These are phyloP conservation scores for Lachancea quebecensis DNA, from an alignment of 805 yeast species.

Conservation along the genomic window DNA sequence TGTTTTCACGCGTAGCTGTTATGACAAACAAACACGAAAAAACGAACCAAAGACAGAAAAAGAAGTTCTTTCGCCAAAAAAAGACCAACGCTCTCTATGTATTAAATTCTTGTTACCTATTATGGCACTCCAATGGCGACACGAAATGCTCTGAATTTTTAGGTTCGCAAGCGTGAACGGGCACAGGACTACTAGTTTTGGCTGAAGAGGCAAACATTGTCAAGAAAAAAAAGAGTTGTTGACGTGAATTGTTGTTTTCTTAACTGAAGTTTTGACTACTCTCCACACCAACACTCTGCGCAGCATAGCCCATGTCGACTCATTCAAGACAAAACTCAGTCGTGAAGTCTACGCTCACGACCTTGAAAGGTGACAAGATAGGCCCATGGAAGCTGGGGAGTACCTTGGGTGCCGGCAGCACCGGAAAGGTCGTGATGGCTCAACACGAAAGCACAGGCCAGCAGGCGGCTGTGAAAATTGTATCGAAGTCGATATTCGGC, in stretches of 20 bases:
- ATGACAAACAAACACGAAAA: not conserved
- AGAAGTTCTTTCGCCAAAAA: not conserved
- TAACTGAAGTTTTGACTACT: not conserved
- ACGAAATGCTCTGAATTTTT: not conserved
- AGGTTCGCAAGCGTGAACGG: not conserved
- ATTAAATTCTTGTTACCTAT: constrained; percentile 1
- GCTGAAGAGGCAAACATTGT: not conserved
- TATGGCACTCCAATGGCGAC: constrained; percentile 1
- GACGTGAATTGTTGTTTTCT: not conserved
- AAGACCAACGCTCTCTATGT: not conserved
- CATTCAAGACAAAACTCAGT: constrained; percentile 9
- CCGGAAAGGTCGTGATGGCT: constrained; percentile 91
- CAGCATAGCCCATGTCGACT: constrained; percentile 3
- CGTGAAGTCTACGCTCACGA: constrained; percentile 10
- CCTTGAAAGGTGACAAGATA: constrained; percentile 39
- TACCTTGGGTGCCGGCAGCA: constrained; percentile 93
- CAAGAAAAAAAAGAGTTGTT: not conserved
- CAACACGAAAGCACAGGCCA: constrained; percentile 78
- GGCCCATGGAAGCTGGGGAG: constrained; percentile 98
- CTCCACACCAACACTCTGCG: not conserved
- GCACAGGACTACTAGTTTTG: not conserved
- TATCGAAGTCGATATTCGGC: constrained; percentile 73
- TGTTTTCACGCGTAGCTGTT: not conserved
- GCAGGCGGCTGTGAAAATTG: constrained; percentile 93
- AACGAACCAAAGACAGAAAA: not conserved